Base-by-base conservation (phyloP, 2,329 filamentous ascomycete genomes). In the Ilyonectria mors-panacis region DNA sequence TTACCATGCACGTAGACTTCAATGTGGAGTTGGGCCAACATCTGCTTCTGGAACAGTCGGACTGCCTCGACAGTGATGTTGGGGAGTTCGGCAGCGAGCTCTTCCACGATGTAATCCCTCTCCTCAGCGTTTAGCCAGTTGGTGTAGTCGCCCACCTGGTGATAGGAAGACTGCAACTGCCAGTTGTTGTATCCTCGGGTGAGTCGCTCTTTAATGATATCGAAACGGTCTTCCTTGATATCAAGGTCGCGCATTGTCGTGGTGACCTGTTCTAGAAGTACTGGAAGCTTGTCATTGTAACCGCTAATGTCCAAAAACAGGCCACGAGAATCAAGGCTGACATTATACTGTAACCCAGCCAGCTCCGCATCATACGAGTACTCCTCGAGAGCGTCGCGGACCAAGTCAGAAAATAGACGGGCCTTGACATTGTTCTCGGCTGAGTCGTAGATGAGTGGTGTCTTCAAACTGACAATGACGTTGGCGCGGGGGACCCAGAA, bases 401-500 rank as follows among this genome's bases (percentile, higher is more conserved):
- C 94, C 19, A 98, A 85, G 72, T 96, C 93, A 3, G 93, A 92
- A 78, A 94, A 98, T 6, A 99, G 81, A 64, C 89, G 90, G 2
- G 92, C 89, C 77, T 96, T 94, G 67, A 97, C 90, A 35, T 89
- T 86, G 68, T 93, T 95, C 63, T 92, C 91, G 1, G 94, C 93
- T 5, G 93, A 94, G 1, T 93, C 88, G 78, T 90, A 91, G n/a
- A 93, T 90, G 51, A 97, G 82, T 0, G 94, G 93, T 66, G 92
- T 97, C 74, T 91, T 89, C 71, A 97, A 86, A 73, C 91, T 94
- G 70, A 97, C 89, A 71, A 94, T 89, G 19, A 98, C 85, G 66
- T 94, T 96, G 4, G 94, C 96, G 80, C 97, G 97, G 9, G 96
- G 96, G 10, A 98, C 96, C 95, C 95, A 98, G 81, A 98, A 99